Percentiles rank a stretch among this genome's conserved stretches.
Conservation (phyloP, 495 filamentous ascomycete genomes). For the Tirmania nivea region DNA sequence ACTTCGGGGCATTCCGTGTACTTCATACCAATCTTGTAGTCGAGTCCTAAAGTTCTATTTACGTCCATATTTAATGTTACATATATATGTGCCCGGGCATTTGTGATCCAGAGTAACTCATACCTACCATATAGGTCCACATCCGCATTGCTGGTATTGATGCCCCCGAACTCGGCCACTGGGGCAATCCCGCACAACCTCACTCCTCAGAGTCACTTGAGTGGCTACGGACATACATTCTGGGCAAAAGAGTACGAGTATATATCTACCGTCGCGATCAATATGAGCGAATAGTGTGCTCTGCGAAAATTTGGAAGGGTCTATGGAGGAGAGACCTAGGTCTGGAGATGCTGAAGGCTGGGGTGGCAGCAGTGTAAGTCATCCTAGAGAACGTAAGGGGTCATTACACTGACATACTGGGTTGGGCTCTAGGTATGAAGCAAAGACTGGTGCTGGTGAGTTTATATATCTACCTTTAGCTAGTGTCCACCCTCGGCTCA, state of each 20-base stretch:
- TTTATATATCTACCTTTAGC: neutral
- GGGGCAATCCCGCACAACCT: constrained; percentile 71
- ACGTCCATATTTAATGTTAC: too few species aligned
- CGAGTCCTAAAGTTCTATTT: too few species aligned
- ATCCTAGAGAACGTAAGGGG: too few species aligned
- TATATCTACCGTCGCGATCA: constrained; percentile 69
- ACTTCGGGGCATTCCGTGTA: too few species aligned
- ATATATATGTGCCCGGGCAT: too few species aligned
- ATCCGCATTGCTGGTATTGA: constrained; percentile 80
- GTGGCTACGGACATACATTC: constrained; percentile 57
- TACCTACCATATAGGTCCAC: constrained; percentile 26
- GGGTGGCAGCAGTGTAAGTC: constrained; percentile 61
- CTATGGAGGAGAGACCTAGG: constrained; percentile 58
- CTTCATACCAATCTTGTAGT: too few species aligned
- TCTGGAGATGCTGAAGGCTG: constrained; percentile 63
- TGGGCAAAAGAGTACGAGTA: constrained; percentile 50
- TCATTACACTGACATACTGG: neutral
- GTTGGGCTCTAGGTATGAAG: neutral
- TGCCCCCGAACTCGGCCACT: constrained; percentile 81
- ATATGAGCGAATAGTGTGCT: constrained; percentile 75
- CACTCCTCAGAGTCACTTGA: constrained; percentile 53
- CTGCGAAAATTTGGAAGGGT: constrained; percentile 47
- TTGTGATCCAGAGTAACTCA: too few species aligned
- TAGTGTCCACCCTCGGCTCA: constrained; percentile 32
- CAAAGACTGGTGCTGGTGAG: neutral